A percentile compares a stretch with the other conserved stretches of the same genome.
phyloP scores from a whole-genome alignment of 306 rosid species.

The Trifolium fragiferum region DNA sequence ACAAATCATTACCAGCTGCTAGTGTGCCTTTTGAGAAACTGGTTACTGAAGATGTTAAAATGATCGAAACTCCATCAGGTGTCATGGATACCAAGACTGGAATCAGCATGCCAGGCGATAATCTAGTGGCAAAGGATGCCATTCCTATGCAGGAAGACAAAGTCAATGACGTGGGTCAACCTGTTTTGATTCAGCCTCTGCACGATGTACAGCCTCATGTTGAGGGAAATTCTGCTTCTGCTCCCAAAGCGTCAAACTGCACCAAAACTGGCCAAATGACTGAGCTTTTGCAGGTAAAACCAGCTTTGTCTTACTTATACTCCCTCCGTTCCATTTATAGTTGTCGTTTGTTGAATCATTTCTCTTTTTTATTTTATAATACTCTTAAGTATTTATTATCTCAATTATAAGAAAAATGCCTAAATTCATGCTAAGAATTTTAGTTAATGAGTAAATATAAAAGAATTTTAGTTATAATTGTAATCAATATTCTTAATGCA shows the following conservation, averaged over 20 bases:
- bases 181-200: conserved; percentile 64
- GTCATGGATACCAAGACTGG: conserved; percentile 46
- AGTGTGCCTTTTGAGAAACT: conserved; percentile 54
- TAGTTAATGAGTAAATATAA: too few species aligned
- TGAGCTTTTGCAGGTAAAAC: conserved; percentile 78
- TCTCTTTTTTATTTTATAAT: too few species aligned
- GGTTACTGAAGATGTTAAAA: conserved; percentile 62
- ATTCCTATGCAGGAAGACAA: conserved; percentile 41
- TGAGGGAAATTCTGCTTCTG: conserved; percentile 39
- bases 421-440: not conserved
- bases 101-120: conserved; percentile 47
- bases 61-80: conserved; percentile 51
- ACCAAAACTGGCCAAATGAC: conserved; percentile 63
- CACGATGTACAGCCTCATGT: conserved; percentile 58
- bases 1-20: conserved; percentile 46
- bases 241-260: conserved; percentile 49
- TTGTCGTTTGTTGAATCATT: too few species aligned
- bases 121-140: conserved; percentile 41
- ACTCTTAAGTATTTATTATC: too few species aligned
- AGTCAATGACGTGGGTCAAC: conserved; percentile 48
- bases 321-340: too few species aligned
- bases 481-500: not conserved
- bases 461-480: not conserved
- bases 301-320: conserved; percentile 13
- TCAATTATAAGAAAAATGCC: not conserved